Base-by-base conservation (phyloP, 1,139 yeast species). In the Saccharomyces hybrid region DNA sequence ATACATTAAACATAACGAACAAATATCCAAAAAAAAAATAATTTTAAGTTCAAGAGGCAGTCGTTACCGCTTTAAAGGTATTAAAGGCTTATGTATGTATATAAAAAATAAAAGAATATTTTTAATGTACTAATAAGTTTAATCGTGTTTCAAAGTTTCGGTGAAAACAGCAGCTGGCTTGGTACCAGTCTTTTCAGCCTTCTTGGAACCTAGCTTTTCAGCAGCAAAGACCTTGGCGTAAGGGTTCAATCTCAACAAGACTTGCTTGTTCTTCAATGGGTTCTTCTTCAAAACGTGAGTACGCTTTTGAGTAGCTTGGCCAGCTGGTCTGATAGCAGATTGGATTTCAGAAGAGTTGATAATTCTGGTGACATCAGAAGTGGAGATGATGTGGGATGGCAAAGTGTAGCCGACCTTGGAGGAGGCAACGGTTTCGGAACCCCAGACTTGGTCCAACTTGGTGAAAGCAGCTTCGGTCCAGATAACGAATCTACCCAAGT, bases 201-300 rank as follows among this genome's bases (percentile, higher is more conserved):
- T 88, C 75, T 79, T 79, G 69, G 91, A 84, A 72, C 96, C 96
- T 70, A 86, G 80, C 81, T 88, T 88, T 81, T 89, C 86, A 76
- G 88, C 89, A 72, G 96, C 75, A 80, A 83, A 90, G 71, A 93
- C 96, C 87, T 89, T 89, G 73, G 99, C 98, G 86, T 93, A 93
- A 70, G 99, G 99, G 96, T 93, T 95, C 78, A 93, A 87, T 84
- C 97, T 89, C 78, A 90, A 86, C 76, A 90, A 80, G 73, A 90
- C 95, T 82, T 89, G 96, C 86, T 90, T 91, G 97, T 95, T 93
- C 93, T 89, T 93, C 78, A 93, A 90, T 81, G 99, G 99, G 95
- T 93, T 93, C 93, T 89, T 91, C 97, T 93, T 93, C 79, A 85
- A 86, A 76, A 88, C 96, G 83, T 87, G 89, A 68, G 89, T 78